Base-by-base conservation (phyloP, 345 rosid genomes). In the Camelina laxa region DNA sequence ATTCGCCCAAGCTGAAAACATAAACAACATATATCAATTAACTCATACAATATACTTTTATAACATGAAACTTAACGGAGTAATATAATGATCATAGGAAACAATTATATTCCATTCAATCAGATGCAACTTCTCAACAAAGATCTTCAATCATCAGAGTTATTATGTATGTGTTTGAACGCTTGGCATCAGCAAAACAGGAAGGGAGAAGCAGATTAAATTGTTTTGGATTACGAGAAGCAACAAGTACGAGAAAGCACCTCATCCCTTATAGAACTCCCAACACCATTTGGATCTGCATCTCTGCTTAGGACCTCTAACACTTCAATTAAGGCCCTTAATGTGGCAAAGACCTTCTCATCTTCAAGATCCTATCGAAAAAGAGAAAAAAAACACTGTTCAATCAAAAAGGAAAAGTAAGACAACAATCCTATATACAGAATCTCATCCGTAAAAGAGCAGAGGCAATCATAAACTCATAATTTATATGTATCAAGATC, bases 251-350 rank as follows among this genome's bases (percentile, higher is more conserved):
- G 51, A 67, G 44, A 63, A 45, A 66, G 58, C 76, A 95, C 99
- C 98, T 95, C 99, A 75, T 88, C 99, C 77, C 27, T 85, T 75
- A 95, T 89, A 57, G 68, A 82, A 70, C 91, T 85, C 73, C 97
- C 99, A 80, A 90, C 98, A 60, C 96, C 97, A 64, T 56, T 76
- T 68, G 92, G 92, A 85, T 85, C 98, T 67, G 96, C 99, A 82
- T 85, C 92, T 82, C 87, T 83, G 81, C 91, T 86, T 75, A 95
- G 96, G 16, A 83, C 85, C 80, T 90, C 98, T 92, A 95, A 83
- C 57, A 95, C 98, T 73, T 95, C 97, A 17, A 87, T 80, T 69
- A 95, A 81, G 69, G 97, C 99, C 86, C 87, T 87, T 83, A 90
- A 76, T 54, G 92, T 95, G 66, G 93, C 85, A 70, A 95, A 84